phyloP scores from a whole-genome alignment of 2,329 filamentous ascomycete genomes.

The Aspergillus fumigatus region DNA sequence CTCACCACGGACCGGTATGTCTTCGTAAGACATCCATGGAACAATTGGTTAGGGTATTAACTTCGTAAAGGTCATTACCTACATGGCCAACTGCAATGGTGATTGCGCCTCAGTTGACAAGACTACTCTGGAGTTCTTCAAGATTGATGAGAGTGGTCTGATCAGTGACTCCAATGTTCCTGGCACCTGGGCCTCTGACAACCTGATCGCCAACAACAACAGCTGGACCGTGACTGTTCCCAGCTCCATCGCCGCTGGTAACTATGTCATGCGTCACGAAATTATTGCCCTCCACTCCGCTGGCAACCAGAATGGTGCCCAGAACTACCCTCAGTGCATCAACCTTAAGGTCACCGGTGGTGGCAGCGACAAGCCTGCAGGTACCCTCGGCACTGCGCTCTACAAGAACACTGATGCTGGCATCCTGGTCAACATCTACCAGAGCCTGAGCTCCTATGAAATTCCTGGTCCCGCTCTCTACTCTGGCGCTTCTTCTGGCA shows the following conservation, averaged over 20 bases:
- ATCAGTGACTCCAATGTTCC: slow-evolving; percentile 40
- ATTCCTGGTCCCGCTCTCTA: slow-evolving; percentile 49
- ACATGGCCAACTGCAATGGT: slow-evolving; percentile 57
- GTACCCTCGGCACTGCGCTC: slow-evolving; percentile 49
- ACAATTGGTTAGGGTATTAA: background rate
- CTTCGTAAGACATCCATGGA: background rate
- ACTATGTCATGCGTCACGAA: slow-evolving; percentile 54
- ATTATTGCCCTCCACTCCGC: slow-evolving; percentile 53
- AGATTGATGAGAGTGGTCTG: slow-evolving; percentile 57
- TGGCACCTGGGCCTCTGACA: slow-evolving; percentile 54
- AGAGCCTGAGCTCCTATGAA: slow-evolving; percentile 41
- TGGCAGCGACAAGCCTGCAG: slow-evolving; percentile 44
- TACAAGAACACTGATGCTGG: slow-evolving; percentile 57
- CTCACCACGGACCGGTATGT: slow-evolving; percentile 53
- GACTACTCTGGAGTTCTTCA: slow-evolving; percentile 55
- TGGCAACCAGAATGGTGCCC: slow-evolving; percentile 42
- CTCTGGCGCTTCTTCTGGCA: slow-evolving; percentile 20
- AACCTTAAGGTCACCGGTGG: slow-evolving; percentile 59
- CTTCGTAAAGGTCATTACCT: slow-evolving; percentile 50
- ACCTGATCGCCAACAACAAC: slow-evolving; percentile 51
- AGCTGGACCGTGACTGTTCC: slow-evolving; percentile 48
- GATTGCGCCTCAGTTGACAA: slow-evolving; percentile 54
- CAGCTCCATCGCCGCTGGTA: slow-evolving; percentile 42
- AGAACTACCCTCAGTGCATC: slow-evolving; percentile 56
- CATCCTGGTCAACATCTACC: slow-evolving; percentile 58